phyloP scores from a whole-genome alignment of 176 grass and related monocot species.

The Guadua angustifolia region DNA sequence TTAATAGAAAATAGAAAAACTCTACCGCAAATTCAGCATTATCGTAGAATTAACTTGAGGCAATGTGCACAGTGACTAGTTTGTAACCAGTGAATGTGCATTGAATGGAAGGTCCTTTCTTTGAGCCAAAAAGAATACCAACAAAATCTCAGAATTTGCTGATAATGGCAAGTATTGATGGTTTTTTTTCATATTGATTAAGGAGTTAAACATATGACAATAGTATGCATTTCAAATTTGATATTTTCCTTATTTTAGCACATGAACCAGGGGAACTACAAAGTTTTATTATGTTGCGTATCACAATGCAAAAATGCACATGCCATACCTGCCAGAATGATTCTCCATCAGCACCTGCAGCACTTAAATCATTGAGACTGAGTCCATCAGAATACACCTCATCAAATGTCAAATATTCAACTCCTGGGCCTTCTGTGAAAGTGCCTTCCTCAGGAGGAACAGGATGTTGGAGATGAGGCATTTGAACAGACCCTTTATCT shows the following conservation, averaged over 20 bases:
- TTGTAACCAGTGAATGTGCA: constrained; percentile 25
- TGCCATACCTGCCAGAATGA: constrained; percentile 61
- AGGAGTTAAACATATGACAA: neutral
- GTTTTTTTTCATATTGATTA: constrained; percentile 3
- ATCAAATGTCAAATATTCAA: constrained; percentile 63
- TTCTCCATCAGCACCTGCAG: constrained; percentile 47
- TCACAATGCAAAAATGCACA: neutral
- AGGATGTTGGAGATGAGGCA: constrained; percentile 45
- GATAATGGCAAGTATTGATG: neutral
- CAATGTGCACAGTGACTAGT: neutral
- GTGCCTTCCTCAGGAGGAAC: constrained; percentile 42
- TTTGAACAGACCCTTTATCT: constrained; percentile 48
- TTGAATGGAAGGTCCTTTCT: neutral
- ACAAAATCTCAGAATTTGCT: constrained; percentile 20
- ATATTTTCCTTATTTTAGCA: neutral
- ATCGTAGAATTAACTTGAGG: constrained; percentile 10
- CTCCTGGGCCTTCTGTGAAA: constrained; percentile 34
- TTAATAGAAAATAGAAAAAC: neutral
- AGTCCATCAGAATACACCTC: constrained; percentile 60
- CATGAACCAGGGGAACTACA: constrained; percentile 2
- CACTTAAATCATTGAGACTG: constrained; percentile 48
- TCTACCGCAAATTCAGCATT: neutral
- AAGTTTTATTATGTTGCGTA: neutral
- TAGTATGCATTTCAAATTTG: neutral
- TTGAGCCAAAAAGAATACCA: constrained; percentile 4